Evolutionary conservation across 1,284 basidiomycete species (phyloP).

Genomic region (Malassezia japonica): DNA sequence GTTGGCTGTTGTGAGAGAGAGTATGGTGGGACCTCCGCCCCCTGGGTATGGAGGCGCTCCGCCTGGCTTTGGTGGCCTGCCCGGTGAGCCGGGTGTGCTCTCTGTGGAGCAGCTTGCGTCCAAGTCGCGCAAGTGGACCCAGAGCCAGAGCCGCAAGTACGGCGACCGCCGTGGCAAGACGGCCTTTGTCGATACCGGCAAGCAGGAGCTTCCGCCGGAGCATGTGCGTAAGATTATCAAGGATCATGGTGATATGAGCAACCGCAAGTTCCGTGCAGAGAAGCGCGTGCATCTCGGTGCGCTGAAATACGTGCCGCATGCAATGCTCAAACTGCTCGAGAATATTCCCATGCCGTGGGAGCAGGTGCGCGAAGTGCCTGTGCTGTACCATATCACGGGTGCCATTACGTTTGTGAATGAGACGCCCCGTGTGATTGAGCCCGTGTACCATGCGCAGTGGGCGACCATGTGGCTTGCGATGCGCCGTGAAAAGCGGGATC

Average conservation of each 20-base stretch:
- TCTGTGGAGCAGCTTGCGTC: conserved; percentile 67
- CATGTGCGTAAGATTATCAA: conserved; percentile 54
- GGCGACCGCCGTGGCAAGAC: conserved; percentile 72
- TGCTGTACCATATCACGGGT: conserved; percentile 68
- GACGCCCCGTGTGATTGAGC: conserved; percentile 89
- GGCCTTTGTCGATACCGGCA: conserved; percentile 82
- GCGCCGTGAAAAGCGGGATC: conserved; percentile 96
- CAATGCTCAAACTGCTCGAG: conserved; percentile 96
- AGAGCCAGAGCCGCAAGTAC: conserved; percentile 81
- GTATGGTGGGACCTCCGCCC: conserved; percentile 13
- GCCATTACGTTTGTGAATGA: conserved; percentile 99
- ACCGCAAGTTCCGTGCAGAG: conserved; percentile 75
- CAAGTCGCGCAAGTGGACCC: conserved; percentile 86
- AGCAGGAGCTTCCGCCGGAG: conserved; percentile 65
- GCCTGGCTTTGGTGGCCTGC: conserved; percentile 9
- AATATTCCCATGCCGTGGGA: conserved; percentile 99
- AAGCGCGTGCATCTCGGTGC: conserved; percentile 97
- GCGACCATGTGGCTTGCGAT: conserved; percentile 99
- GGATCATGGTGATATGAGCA: conserved; percentile 49
- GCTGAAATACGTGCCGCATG: conserved; percentile 97
- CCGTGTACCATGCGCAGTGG: conserved; percentile 98
- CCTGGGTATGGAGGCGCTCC: conserved; percentile 9
- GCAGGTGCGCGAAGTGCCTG: conserved; percentile 50
- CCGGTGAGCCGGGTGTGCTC: conserved; percentile 50
- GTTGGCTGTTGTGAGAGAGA: not conserved